Conservation (phyloP, 805 yeast genomes). For the Barnettozyma californica region DNA sequence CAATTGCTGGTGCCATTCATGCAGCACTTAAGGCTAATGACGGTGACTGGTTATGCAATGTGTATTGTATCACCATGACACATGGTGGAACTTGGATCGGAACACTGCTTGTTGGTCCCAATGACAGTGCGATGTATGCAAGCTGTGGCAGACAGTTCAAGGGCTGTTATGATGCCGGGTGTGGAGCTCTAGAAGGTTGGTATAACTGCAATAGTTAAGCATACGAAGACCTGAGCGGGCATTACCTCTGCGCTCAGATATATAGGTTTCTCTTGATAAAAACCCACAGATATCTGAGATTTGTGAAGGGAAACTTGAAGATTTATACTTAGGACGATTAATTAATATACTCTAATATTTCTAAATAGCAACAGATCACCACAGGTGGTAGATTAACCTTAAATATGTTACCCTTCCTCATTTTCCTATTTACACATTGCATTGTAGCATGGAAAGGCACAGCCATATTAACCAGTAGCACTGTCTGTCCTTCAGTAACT, state of each 20-base stretch:
- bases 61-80: not conserved
- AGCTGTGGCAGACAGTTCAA: not conserved
- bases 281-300: too few relatives aligned
- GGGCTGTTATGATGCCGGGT: not conserved
- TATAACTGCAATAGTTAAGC: not conserved
- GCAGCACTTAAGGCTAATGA: not conserved
- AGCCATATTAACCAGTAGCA: constrained; percentile 1
- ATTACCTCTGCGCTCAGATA: too few relatives aligned
- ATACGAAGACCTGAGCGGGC: too few relatives aligned
- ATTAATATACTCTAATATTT: too few relatives aligned
- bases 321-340: too few relatives aligned
- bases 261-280: too few relatives aligned
- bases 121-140: not conserved
- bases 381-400: not conserved
- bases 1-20: not conserved
- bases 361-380: too few relatives aligned
- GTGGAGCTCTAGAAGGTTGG: not conserved
- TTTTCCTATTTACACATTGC: not conserved
- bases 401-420: not conserved
- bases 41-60: not conserved
- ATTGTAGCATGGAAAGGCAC: not conserved
- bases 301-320: too few relatives aligned
- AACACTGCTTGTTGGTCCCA: not conserved
- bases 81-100: not conserved
- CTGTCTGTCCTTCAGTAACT: not conserved